A percentile compares a stretch with the other conserved stretches of the same genome.
These are phyloP conservation scores for Rhizoclosmatium hyalinum DNA, from an alignment of 371 early-diverging fungal genomes.

Conservation along the genomic window DNA sequence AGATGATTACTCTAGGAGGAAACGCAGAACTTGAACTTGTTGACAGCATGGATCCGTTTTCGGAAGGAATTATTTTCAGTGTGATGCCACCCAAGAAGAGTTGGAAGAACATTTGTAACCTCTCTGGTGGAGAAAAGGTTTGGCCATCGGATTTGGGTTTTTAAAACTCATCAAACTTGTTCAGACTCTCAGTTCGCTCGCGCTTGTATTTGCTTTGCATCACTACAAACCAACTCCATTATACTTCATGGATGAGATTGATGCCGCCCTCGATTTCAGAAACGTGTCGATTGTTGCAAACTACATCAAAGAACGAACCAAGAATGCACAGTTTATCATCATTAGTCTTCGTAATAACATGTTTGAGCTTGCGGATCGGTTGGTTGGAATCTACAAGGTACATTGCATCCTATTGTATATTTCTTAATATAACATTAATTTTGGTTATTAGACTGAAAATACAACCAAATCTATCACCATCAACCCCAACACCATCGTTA, in stretches of 20 bases:
- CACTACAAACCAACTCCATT: slow-evolving; percentile 99
- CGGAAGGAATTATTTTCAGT: slow-evolving; percentile 98
- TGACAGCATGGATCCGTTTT: slow-evolving; percentile 99
- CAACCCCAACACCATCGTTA: slow-evolving; percentile 64
- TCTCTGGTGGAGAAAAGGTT: slow-evolving; percentile 99
- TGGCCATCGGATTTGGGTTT: background rate
- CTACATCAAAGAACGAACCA: slow-evolving; percentile 98
- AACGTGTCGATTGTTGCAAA: slow-evolving; percentile 99
- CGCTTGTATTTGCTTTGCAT: slow-evolving; percentile 99
- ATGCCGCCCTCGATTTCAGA: slow-evolving; percentile 99
- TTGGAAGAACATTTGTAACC: slow-evolving; percentile 99
- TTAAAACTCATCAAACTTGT: background rate
- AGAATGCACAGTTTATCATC: slow-evolving; percentile 98
- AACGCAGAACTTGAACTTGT: slow-evolving; percentile 99
- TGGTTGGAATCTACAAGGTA: slow-evolving; percentile 99
- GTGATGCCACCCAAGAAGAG: slow-evolving; percentile 99
- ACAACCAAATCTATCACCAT: slow-evolving; percentile 87
- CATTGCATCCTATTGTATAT: background rate
- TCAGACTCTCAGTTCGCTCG: slow-evolving; percentile 95
- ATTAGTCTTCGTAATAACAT: slow-evolving; percentile 99
- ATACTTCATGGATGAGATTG: slow-evolving; percentile 99
- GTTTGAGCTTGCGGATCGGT: slow-evolving; percentile 98
- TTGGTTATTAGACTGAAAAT: slow-evolving; percentile 70
- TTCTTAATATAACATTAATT: background rate
- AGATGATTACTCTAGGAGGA: slow-evolving; percentile 99